Conservation (phyloP, 2,329 filamentous ascomycete species). For the Xylariaceae sp. region DNA sequence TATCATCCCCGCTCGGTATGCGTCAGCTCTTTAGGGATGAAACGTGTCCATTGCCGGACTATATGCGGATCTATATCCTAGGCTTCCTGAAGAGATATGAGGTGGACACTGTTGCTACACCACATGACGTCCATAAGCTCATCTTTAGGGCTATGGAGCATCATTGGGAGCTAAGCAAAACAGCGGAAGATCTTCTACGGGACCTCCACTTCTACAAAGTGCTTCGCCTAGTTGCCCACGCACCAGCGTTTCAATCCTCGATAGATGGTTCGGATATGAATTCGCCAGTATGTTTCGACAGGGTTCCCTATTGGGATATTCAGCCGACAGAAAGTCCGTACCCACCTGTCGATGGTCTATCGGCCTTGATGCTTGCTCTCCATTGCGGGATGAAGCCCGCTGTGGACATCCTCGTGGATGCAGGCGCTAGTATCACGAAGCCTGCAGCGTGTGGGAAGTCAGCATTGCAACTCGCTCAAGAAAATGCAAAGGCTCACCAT, state of each 20-base stretch:
- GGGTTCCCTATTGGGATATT: neutral
- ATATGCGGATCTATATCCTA: too few species aligned
- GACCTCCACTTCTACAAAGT: neutral
- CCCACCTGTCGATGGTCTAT: constrained; percentile 1
- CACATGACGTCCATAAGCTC: too few species aligned
- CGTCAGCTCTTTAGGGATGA: too few species aligned
- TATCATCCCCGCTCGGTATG: too few species aligned
- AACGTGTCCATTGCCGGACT: too few species aligned
- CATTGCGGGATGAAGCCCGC: constrained; percentile 11
- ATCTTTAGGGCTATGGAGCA: neutral
- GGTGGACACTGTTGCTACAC: too few species aligned
- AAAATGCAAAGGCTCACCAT: constrained; percentile 4
- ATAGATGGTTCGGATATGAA: too few species aligned
- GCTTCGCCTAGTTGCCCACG: too few species aligned
- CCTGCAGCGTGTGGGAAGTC: constrained; percentile 6
- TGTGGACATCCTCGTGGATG: constrained; percentile 9
- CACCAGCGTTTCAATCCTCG: too few species aligned
- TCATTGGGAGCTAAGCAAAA: constrained; percentile 1
- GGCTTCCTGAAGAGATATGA: too few species aligned
- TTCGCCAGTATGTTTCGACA: neutral
- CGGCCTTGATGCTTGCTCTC: constrained; percentile 11
- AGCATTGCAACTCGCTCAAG: constrained; percentile 5
- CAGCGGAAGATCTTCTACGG: neutral
- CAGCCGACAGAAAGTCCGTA: neutral
- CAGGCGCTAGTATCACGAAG: constrained; percentile 7